phyloP scores from a whole-genome alignment of 495 filamentous ascomycete species.

The Neurospora discreta region DNA sequence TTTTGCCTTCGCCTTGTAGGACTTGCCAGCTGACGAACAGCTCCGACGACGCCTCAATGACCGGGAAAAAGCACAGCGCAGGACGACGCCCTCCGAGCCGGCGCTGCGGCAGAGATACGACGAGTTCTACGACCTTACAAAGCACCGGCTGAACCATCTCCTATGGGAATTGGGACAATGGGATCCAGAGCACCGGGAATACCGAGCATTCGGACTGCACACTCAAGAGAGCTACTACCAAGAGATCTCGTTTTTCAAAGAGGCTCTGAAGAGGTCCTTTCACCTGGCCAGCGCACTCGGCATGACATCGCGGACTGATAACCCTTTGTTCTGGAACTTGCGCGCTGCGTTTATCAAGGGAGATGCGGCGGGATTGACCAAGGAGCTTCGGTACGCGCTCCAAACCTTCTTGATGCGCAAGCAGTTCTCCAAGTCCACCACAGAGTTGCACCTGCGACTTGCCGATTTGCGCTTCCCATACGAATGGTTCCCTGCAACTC shows the following conservation, averaged over 20 bases:
- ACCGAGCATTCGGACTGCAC: constrained; percentile 21
- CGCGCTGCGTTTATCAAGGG: constrained; percentile 43
- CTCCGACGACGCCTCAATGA: neutral
- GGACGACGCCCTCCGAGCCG: neutral
- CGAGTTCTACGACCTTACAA: constrained; percentile 18
- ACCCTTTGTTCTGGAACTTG: constrained; percentile 43
- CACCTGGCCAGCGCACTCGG: constrained; percentile 19
- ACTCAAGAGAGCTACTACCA: constrained; percentile 19
- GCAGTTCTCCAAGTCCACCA: constrained; percentile 21
- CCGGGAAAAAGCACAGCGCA: neutral
- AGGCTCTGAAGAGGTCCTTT: constrained; percentile 24
- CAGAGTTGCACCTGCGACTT: constrained; percentile 47
- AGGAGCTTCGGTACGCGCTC: constrained; percentile 52
- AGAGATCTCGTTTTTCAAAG: constrained; percentile 26
- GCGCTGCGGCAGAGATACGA: constrained; percentile 14
- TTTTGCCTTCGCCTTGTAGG: neutral
- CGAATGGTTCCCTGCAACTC: constrained; percentile 83
- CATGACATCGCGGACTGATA: constrained; percentile 23
- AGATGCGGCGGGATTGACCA: constrained; percentile 36
- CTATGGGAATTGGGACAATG: constrained; percentile 6
- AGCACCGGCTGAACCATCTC: constrained; percentile 7
- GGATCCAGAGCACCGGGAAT: constrained; percentile 12
- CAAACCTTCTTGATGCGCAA: constrained; percentile 36
- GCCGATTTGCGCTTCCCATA: constrained; percentile 74
- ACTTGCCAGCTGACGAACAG: neutral